phyloP scores from a whole-genome alignment of 169 alveolate genomes.

The Eimeria praecox region DNA sequence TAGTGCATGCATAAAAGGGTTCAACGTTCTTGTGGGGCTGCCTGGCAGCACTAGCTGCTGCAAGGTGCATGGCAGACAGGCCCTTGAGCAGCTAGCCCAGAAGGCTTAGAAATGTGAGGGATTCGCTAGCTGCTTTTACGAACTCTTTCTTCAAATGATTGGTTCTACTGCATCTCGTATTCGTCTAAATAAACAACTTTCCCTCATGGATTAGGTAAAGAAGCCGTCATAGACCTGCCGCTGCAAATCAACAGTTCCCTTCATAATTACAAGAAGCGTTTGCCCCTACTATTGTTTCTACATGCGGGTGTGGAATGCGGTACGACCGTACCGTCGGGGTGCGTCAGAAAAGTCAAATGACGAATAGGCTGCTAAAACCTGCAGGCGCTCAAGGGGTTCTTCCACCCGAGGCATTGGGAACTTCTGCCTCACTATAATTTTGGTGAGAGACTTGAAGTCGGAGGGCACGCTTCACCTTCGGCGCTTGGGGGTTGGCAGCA shows the following conservation, averaged over 20 bases:
- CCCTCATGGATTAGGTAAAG: neutral
- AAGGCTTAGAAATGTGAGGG: too few relatives aligned
- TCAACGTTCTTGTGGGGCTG: too few relatives aligned
- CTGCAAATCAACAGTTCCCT: neutral
- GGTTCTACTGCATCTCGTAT: too few relatives aligned
- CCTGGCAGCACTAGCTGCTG: too few relatives aligned
- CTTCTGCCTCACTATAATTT: conserved; percentile 3
- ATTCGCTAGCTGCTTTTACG: too few relatives aligned
- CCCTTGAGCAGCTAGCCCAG: too few relatives aligned
- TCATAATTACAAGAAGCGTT: neutral
- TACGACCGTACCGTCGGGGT: neutral
- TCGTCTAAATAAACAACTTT: neutral
- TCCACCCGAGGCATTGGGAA: neutral
- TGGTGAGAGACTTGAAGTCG: neutral
- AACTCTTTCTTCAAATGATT: too few relatives aligned
- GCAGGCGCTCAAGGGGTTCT: neutral
- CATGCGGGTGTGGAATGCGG: neutral
- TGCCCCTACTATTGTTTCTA: neutral
- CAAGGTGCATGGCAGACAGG: too few relatives aligned
- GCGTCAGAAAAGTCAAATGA: neutral
- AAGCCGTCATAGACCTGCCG: neutral
- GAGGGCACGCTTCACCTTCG: neutral
- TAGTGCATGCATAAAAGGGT: too few relatives aligned
- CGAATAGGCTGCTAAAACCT: neutral
- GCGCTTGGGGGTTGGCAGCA: neutral